Base-by-base conservation (phyloP, 768 basidiomycete species). In the Rubroboletus pulcherrimus region DNA sequence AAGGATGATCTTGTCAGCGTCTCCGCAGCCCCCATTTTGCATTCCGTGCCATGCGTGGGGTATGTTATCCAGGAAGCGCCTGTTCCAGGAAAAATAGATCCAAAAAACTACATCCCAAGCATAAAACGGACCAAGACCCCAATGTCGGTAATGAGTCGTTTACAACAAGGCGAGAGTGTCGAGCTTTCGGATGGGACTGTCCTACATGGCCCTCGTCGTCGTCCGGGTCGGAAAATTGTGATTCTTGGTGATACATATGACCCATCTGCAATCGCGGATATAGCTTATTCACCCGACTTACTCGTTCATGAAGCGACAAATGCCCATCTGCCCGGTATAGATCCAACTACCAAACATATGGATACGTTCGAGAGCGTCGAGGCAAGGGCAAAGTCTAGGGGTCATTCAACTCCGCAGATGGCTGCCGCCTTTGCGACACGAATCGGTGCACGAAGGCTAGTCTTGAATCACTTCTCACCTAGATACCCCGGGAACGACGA, bases 371-470 rank as follows among this genome's bases (percentile, higher is more conserved):
- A 82, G 62, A 78, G 64, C 14, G 81, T 93, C 7, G 81, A 89
- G 63, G 70, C 71, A 37, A 80, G 84, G 54, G 75, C 91, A 7
- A 86, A 77, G 67, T 85, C 83, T 3, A 80, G 91, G 66, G 94
- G 93, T 0, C 93, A 97, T 70, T 93, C 91, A 5, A 97, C 93
- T 12, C 92, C 93, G 1, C 89, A 91, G 64, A 89, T 93, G 85
- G 94, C 92, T 8, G 93, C 86, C 11, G 75, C 75, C 12, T 95
- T 95, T 66, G 93, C 89, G 5, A 83, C 78, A 66, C 73, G 70
- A 9, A 81, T 91, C 39, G 65, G 77, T 6, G 89, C 91, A 26
- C 74, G 72, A 55, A 78, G 72, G 53, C 76, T 96, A 19, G 73
- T 89, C 39, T 73, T 97, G 46, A 95, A 93, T 65, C 93, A 96